phyloP scores from a whole-genome alignment of 352 stramenopile genomes.

The Phytophthora multivora region DNA sequence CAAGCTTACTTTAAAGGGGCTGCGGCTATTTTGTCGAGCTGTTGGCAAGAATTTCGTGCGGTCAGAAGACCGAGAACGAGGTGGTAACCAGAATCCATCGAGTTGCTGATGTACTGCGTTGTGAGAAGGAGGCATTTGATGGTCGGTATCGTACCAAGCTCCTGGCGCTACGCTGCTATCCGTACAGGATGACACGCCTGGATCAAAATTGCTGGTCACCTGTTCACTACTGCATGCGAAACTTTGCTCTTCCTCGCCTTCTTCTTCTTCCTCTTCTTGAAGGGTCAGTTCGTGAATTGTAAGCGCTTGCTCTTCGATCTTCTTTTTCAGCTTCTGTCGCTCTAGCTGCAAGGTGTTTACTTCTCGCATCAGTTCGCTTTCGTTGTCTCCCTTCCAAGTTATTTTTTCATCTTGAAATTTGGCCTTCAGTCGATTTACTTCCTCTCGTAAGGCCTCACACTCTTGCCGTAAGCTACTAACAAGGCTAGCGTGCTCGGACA shows the following conservation, averaged over 20 bases:
- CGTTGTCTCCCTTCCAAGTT: constrained; percentile 33
- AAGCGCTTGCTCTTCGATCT: constrained; percentile 62
- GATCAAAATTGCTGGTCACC: constrained; percentile 12
- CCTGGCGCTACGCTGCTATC: constrained; percentile 19
- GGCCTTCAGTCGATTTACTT: constrained; percentile 26
- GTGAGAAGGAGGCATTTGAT: constrained; percentile 1
- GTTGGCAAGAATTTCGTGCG: neutral
- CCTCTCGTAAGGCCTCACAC: constrained; percentile 20
- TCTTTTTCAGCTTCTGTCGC: constrained; percentile 44
- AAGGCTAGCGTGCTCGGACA: constrained; percentile 12
- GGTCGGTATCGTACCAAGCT: constrained; percentile 8
- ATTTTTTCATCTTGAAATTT: constrained; percentile 32
- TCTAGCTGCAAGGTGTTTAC: constrained; percentile 51
- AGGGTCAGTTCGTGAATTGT: constrained; percentile 84
- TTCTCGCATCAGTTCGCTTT: constrained; percentile 44
- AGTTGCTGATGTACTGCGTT: constrained; percentile 6
- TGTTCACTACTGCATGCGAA: constrained; percentile 17
- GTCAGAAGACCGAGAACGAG: constrained; percentile 7
- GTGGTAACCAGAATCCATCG: constrained; percentile 24
- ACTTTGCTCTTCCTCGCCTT: constrained; percentile 26
- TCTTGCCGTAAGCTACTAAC: constrained; percentile 27
- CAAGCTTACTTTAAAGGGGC: constrained; percentile 25
- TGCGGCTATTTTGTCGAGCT: constrained; percentile 14
- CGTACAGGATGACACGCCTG: constrained; percentile 14
- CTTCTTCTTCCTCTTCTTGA: constrained; percentile 60